Evolutionary conservation across 2,329 filamentous ascomycete genomes (phyloP).

Genomic region (Geosmithia morbida): DNA sequence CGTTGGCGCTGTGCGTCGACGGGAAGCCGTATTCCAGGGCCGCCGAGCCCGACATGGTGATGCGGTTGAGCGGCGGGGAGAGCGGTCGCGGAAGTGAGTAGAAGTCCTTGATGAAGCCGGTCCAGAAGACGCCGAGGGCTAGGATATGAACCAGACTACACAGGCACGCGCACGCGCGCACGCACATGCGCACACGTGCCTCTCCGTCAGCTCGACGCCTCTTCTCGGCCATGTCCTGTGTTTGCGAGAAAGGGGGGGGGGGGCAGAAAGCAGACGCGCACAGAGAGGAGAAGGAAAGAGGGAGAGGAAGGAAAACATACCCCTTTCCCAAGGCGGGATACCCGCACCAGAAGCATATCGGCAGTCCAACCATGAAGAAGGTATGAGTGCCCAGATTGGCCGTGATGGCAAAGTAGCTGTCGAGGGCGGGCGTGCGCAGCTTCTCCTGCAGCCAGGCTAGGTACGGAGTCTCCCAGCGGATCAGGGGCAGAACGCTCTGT

Average conservation of each 20-base stretch:
- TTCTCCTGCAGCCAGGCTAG: conserved; percentile 73
- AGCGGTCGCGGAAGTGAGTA: conserved; percentile 83
- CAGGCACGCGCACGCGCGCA: no score
- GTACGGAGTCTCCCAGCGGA: conserved; percentile 91
- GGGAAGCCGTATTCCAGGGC: conserved; percentile 96
- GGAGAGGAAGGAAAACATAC: conserved; percentile 39
- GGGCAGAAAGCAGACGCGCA: no score
- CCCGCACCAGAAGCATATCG: conserved; percentile 94
- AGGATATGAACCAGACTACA: conserved; percentile 57
- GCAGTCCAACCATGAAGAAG: conserved; percentile 93
- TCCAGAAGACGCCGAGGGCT: conserved; percentile 69
- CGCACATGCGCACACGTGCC: no score
- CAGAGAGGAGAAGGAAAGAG: no score
- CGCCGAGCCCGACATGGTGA: conserved; percentile 93
- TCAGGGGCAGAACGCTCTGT: conserved; percentile 67
- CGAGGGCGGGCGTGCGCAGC: conserved; percentile 69
- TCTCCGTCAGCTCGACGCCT: conserved; percentile 5
- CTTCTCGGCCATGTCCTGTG: neutral
- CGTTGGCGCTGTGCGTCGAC: conserved; percentile 93
- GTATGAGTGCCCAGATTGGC: conserved; percentile 96
- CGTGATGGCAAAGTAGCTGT: conserved; percentile 93
- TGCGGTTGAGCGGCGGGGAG: conserved; percentile 81
- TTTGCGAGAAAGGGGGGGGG: neutral
- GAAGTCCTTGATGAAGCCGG: conserved; percentile 88
- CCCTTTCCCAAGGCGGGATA: conserved; percentile 74